These are phyloP conservation scores for Fraxinus platypoda DNA, from an alignment of 305 asterid genomes.

Conservation along the genomic window DNA sequence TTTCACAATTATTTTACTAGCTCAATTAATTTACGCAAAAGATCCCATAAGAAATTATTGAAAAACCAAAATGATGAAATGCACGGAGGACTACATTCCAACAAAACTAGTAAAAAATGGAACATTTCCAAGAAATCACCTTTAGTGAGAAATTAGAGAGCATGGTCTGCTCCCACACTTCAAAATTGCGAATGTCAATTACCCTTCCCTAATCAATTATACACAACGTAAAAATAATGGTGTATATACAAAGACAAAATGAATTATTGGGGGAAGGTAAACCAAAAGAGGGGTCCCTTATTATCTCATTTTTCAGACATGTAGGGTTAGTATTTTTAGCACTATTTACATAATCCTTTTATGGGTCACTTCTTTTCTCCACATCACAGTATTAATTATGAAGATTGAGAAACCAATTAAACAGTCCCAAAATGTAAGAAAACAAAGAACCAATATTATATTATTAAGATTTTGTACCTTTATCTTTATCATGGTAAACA, in stretches of 20 bases:
- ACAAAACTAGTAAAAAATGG: not conserved
- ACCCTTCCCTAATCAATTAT: not conserved
- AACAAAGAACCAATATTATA: not conserved
- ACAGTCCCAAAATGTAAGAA: not conserved
- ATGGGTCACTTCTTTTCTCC: not conserved
- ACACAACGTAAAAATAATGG: not conserved
- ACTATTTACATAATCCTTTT: not conserved
- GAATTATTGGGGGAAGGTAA: not conserved
- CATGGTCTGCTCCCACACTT: not conserved
- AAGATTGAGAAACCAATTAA: not conserved
- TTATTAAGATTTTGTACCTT: conserved; percentile 26
- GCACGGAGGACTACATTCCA: not conserved
- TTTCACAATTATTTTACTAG: not conserved
- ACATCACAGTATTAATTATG: not conserved
- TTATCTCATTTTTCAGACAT: conserved; percentile 2
- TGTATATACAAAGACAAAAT: not conserved
- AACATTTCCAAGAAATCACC: not conserved
- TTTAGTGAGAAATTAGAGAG: not conserved
- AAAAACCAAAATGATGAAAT: not conserved
- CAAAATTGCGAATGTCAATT: not conserved
- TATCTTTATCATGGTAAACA: conserved; percentile 35
- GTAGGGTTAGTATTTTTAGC: conserved; percentile 14
- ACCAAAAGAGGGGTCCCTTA: not conserved
- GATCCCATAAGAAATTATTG: not conserved
- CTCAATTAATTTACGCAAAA: not conserved